Evolutionary conservation across 2,329 filamentous ascomycete species (phyloP), one percentile per base, ranked within the genome.

Genomic region (Epichloe bromicola): DNA sequence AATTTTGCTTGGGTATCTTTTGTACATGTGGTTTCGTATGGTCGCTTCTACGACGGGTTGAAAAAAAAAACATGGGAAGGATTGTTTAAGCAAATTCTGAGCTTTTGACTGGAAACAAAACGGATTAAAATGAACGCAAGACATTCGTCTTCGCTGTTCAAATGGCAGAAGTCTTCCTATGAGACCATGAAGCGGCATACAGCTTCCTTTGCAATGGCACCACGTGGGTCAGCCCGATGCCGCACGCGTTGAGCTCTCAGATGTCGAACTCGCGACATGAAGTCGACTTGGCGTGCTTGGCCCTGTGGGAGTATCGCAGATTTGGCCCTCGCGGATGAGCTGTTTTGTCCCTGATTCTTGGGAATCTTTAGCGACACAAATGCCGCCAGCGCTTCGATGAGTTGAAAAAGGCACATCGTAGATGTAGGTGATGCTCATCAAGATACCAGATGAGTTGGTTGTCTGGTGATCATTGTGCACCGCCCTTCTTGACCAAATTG

Each of bases 1-100:
- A 48, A 43, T 48, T 47, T 45, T 42, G 46, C 41, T 47, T 40
- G 52, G 54, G 54, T 55, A 55, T 55, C 52, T 55, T 36, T 51
- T 52, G 38, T 50, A 49, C 38, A 37, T 40, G 30, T 33, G 47
- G 34, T 36, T 50, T 47, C 33, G 8, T 37, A 34, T 30, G 41
- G 23, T 45, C 40, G 50, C 46, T 48, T 48, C 50, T 12, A 36
- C 46, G 23, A 36, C 49, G 49, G 52, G 52, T 30, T 19, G 1
- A 19, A 33, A 43, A 45, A 15, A 40, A 19, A 23, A 17, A 2
- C 5, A 23, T 23, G 17, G 17, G 7, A 41, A 5, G 11, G 19
- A 5, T 5, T 19, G 39, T 30, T 30, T 1, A 30, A 30, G 26
- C 26, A 11, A 30, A 30, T 30, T 30, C 30, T 10, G 30, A 30